Percentiles rank a stretch among this genome's conserved stretches.
These are phyloP conservation scores for Apiospora pterosperma DNA, from an alignment of 2,329 filamentous ascomycete genomes.

Conservation along the genomic window DNA sequence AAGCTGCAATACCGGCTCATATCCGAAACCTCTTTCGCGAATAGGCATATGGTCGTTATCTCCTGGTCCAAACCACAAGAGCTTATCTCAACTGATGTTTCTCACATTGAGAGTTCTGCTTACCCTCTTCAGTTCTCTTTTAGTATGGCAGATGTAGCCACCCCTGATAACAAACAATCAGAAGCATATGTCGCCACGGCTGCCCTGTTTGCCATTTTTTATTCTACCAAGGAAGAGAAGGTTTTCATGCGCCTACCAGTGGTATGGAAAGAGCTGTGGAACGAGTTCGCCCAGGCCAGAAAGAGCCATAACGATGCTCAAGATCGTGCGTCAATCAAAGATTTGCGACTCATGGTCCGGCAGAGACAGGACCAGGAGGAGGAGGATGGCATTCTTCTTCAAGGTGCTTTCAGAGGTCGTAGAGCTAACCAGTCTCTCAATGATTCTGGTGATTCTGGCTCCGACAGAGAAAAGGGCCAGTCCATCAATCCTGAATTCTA, in stretches of 20 bases:
- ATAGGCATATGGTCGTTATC: constrained; percentile 71
- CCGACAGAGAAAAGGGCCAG: constrained; percentile 40
- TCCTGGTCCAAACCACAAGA: constrained; percentile 75
- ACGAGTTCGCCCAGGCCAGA: constrained; percentile 68
- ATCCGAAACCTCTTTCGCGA: constrained; percentile 71
- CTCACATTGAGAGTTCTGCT: constrained; percentile 42
- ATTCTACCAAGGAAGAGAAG: constrained; percentile 79
- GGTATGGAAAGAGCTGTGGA: constrained; percentile 82
- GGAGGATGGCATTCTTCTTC: constrained; percentile 72
- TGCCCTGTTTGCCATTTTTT: constrained; percentile 78
- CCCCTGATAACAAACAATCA: constrained; percentile 75
- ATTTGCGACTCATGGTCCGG: constrained; percentile 67
- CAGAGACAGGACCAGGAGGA: constrained; percentile 66
- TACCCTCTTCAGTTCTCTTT: constrained; percentile 57
- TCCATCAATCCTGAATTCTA: constrained; percentile 44
- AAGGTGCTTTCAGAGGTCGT: constrained; percentile 69
- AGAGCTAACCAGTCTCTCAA: constrained; percentile 41
- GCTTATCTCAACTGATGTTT: constrained; percentile 31
- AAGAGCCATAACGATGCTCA: constrained; percentile 66
- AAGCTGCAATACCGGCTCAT: constrained; percentile 66
- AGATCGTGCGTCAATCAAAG: constrained; percentile 67
- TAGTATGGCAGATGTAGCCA: constrained; percentile 72
- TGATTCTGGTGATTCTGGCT: constrained; percentile 44
- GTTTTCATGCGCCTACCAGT: constrained; percentile 73
- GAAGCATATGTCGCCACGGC: constrained; percentile 82